Conservation (phyloP, 192 early-diverging fungal genomes). For the Spinellus fusiger region DNA sequence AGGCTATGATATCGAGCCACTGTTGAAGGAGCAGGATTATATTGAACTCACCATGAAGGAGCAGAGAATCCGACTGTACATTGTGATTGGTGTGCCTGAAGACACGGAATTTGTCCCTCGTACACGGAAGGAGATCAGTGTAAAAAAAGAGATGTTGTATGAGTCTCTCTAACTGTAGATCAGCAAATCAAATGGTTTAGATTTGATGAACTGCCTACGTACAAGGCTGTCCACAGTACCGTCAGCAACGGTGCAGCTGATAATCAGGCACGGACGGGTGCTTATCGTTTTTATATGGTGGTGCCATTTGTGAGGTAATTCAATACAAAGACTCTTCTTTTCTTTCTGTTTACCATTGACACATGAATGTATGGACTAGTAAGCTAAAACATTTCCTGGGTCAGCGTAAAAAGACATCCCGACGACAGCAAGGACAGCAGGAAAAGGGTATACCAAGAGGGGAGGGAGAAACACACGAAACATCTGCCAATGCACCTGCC, state of each 20-base stretch:
- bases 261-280: slow-evolving; percentile 4
- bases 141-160: slow-evolving; percentile 27
- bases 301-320: slow-evolving; percentile 61
- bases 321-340: neutral
- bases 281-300: slow-evolving; percentile 60
- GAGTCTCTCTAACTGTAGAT: neutral
- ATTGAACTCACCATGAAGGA: slow-evolving; percentile 86
- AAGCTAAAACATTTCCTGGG: slow-evolving; percentile 23
- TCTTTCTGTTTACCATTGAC: neutral
- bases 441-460: too few species aligned
- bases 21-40: slow-evolving; percentile 68
- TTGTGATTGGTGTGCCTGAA: slow-evolving; percentile 83
- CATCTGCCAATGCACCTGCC: too few species aligned
- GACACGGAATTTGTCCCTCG: slow-evolving; percentile 72
- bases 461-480: too few species aligned
- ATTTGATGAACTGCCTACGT: slow-evolving; percentile 57
- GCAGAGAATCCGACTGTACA: slow-evolving; percentile 87
- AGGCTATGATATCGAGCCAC: slow-evolving; percentile 80
- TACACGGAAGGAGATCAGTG: slow-evolving; percentile 94
- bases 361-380: neutral
- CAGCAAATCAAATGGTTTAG: slow-evolving; percentile 65
- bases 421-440: too few species aligned
- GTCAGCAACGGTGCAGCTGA: slow-evolving; percentile 6
- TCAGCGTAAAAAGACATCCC: slow-evolving; percentile 15
- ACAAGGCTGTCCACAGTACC: slow-evolving; percentile 33